Evolutionary conservation across 768 basidiomycete genomes (phyloP).

Genomic region (Hygrophoropsis aurantiaca): DNA sequence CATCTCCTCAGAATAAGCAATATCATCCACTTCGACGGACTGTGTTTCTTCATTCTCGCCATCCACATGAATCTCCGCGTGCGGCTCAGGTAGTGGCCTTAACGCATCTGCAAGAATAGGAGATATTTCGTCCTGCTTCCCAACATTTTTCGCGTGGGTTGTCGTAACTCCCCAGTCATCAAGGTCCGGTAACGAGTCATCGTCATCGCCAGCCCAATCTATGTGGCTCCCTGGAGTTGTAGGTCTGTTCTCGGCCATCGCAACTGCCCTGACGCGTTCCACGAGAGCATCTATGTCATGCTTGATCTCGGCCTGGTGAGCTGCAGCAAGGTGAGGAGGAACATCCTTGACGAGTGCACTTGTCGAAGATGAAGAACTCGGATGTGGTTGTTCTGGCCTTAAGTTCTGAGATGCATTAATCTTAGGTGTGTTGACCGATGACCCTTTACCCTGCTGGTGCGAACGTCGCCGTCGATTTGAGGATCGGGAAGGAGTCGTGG

Average conservation of each 20-base stretch:
- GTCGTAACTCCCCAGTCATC: conserved; percentile 81
- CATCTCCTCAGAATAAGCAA: conserved; percentile 1
- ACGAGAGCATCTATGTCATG: conserved; percentile 75
- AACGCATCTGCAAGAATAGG: conserved; percentile 68
- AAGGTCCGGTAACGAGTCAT: conserved; percentile 75
- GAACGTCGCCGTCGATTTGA: conserved; percentile 52
- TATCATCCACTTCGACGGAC: conserved; percentile 20
- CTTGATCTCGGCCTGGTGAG: conserved; percentile 46
- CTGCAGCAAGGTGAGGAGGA: conserved; percentile 53
- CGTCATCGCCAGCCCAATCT: conserved; percentile 89
- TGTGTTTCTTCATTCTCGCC: conserved; percentile 14
- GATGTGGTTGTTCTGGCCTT: conserved; percentile 36
- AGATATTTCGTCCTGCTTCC: conserved; percentile 50
- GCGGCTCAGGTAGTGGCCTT: conserved; percentile 55
- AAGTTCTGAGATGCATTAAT: conserved; percentile 17
- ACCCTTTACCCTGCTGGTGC: conserved; percentile 33
- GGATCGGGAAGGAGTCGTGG: conserved; percentile 39
- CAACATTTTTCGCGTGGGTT: conserved; percentile 27
- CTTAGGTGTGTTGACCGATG: conserved; percentile 13
- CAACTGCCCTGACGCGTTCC: conserved; percentile 71
- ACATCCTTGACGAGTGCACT: conserved; percentile 47
- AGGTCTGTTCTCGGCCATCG: conserved; percentile 67
- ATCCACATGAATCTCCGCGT: conserved; percentile 17
- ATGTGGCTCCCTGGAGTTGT: conserved; percentile 77
- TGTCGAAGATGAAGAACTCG: conserved; percentile 20